These are phyloP conservation scores for Rhodotorula sphaerocarpa DNA, from an alignment of 768 basidiomycete genomes.

Conservation along the genomic window DNA sequence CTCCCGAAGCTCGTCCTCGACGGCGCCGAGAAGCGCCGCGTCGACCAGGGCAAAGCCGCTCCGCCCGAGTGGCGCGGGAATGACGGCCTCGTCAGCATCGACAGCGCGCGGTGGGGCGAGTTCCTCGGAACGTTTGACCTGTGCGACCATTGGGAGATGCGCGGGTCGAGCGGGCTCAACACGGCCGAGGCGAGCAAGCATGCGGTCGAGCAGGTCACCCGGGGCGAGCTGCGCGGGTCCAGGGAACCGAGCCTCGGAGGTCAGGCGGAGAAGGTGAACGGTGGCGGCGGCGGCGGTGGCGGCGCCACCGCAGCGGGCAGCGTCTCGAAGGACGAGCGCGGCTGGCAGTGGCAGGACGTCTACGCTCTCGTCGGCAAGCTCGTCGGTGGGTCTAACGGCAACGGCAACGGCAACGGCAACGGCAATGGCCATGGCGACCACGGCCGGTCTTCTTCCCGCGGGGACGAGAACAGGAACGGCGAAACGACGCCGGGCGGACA, in stretches of 20 bases:
- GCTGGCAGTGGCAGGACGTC: conserved; percentile 36
- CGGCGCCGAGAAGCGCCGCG: conserved; percentile 62
- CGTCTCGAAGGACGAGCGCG: conserved; percentile 12
- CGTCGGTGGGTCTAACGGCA: conserved; percentile 41
- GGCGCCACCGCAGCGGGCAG: not conserved
- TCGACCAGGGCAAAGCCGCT: conserved; percentile 34
- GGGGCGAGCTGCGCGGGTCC: conserved; percentile 41
- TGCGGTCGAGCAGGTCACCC: conserved; percentile 20
- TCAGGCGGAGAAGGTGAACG: conserved; percentile 41
- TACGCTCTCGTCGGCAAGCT: conserved; percentile 27
- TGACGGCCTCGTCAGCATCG: conserved; percentile 84
- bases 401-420: conserved; percentile 36
- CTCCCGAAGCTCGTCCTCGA: conserved; percentile 90
- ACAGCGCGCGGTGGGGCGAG: conserved; percentile 81
- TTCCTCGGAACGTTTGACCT: conserved; percentile 82
- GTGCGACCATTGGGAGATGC: conserved; percentile 92
- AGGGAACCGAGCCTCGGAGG: conserved; percentile 43
- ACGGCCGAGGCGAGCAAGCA: conserved; percentile 29
- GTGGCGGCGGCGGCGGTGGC: not conserved
- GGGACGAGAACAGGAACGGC: conserved; percentile 14
- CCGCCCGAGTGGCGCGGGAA: conserved; percentile 60
- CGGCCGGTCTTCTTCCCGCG: too few relatives aligned
- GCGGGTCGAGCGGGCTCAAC: conserved; percentile 66
- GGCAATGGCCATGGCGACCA: too few relatives aligned
- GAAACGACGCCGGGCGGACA: too few relatives aligned